Conservation (phyloP, 2,329 filamentous ascomycete species). For the Monilinia polystroma region DNA sequence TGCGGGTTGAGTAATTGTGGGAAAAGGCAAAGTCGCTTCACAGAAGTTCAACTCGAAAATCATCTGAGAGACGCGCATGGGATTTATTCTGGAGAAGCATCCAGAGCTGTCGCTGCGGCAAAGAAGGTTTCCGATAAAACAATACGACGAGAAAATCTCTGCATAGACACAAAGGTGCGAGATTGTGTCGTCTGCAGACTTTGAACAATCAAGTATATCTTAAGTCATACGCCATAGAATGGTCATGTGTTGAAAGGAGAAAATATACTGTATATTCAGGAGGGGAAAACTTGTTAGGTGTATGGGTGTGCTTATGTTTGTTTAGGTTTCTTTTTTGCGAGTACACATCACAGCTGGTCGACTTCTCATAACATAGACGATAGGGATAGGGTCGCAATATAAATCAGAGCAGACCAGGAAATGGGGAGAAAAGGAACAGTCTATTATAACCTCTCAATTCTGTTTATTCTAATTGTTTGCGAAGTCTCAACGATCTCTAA, state of each 20-base stretch:
- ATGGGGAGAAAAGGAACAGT: background rate
- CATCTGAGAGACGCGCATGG: background rate
- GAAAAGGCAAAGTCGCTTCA: background rate
- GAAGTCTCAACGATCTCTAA: no score
- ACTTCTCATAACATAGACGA: background rate
- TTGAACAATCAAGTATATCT: background rate
- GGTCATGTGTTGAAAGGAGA: background rate
- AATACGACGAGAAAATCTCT: background rate
- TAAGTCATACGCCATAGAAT: background rate
- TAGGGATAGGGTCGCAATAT: background rate
- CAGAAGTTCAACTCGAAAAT: background rate
- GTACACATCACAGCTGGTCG: background rate
- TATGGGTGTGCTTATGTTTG: background rate
- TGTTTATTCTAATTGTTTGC: background rate
- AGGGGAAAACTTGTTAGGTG: background rate
- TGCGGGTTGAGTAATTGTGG: conserved; percentile 8
- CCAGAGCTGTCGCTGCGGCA: background rate
- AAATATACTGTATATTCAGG: background rate
- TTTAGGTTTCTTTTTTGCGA: background rate
- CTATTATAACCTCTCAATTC: background rate
- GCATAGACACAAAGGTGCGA: background rate
- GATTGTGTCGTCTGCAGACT: background rate
- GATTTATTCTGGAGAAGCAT: background rate
- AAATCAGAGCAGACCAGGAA: background rate
- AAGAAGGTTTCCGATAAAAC: conserved; percentile 5